phyloP scores from a whole-genome alignment of 2,329 filamentous ascomycete species.

The Fusarium concolor region DNA sequence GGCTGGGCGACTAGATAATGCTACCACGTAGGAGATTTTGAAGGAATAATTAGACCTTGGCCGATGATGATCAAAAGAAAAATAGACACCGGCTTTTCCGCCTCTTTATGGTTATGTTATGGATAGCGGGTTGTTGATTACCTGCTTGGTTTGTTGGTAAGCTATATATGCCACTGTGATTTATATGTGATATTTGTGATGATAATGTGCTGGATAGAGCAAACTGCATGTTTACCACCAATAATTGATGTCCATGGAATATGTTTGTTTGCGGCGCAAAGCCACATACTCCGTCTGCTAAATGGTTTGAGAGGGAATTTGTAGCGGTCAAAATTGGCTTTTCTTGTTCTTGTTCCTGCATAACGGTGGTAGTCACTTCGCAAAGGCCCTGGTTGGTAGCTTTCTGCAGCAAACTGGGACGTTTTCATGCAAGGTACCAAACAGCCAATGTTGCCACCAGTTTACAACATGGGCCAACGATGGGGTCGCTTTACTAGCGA shows the following conservation, averaged over 20 bases:
- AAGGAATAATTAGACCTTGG: conserved; percentile 12
- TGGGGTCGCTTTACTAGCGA: conserved; percentile 32
- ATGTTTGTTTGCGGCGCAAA: conserved; percentile 20
- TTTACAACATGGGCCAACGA: conserved; percentile 18
- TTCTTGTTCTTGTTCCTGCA: conserved; percentile 47
- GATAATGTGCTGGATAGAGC: conserved; percentile 4
- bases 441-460: conserved; percentile 32
- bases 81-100: neutral
- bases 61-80: neutral
- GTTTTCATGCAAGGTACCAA: conserved; percentile 46
- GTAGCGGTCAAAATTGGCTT: conserved; percentile 37
- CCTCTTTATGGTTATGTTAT: neutral
- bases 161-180: conserved; percentile 11
- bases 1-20: neutral
- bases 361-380: conserved; percentile 41
- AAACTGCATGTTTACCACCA: conserved; percentile 17
- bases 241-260: conserved; percentile 12
- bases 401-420: conserved; percentile 38
- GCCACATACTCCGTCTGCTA: conserved; percentile 16
- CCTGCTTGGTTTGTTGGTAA: neutral
- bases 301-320: conserved; percentile 29
- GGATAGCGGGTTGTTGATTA: neutral
- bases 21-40: neutral
- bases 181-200: conserved; percentile 16
- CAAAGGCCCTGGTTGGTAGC: conserved; percentile 14